Percentiles rank a stretch among this genome's conserved stretches.
Conservation (phyloP, 148 eudicot genomes). For the Salicornia ramosissima region DNA sequence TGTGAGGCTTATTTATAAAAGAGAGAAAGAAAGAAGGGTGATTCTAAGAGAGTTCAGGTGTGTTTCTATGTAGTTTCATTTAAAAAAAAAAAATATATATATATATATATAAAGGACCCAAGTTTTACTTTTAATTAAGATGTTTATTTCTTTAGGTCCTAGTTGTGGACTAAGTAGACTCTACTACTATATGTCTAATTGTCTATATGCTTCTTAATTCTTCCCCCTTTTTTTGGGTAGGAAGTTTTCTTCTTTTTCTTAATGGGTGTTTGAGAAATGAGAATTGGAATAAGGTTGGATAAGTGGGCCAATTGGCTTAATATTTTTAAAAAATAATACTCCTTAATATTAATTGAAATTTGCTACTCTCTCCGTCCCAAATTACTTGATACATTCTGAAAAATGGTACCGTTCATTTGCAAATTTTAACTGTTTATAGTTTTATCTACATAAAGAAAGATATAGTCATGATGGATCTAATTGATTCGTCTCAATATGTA, state of each 20-base stretch:
- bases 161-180: not conserved
- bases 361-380: too few relatives aligned
- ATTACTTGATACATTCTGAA: too few relatives aligned
- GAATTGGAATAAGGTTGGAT: not conserved
- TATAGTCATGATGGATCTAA: too few relatives aligned
- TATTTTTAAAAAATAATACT: too few relatives aligned
- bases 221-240: not conserved
- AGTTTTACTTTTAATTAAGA: not conserved
- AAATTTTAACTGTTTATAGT: too few relatives aligned
- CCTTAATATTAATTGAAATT: too few relatives aligned
- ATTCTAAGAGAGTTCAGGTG: slow-evolving; percentile 45
- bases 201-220: not conserved
- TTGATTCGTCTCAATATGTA: too few relatives aligned
- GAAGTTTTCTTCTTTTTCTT: too few relatives aligned
- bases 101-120: not conserved
- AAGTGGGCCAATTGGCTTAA: not conserved
- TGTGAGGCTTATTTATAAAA: slow-evolving; percentile 7
- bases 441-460: too few relatives aligned
- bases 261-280: not conserved
- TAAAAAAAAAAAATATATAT: too few relatives aligned
- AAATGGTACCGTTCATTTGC: too few relatives aligned
- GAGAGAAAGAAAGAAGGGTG: not conserved
- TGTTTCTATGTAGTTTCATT: slow-evolving; percentile 42
- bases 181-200: too few relatives aligned
- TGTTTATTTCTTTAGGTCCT: not conserved